A percentile compares a stretch with the other conserved stretches of the same genome.
Conservation (phyloP, 345 rosid genomes). For the Salix exigua region DNA sequence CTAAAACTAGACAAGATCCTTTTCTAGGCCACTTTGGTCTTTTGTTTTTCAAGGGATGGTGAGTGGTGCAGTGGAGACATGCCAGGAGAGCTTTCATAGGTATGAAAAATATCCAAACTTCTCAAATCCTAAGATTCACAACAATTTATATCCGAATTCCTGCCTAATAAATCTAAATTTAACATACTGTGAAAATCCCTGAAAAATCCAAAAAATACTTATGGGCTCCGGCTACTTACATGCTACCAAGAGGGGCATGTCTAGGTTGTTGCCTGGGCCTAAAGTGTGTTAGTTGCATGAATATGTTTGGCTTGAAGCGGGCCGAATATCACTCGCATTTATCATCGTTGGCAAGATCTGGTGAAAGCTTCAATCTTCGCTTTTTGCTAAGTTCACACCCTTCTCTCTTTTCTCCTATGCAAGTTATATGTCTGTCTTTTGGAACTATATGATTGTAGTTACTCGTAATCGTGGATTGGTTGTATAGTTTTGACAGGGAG, state of each 20-base stretch:
- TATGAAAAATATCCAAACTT: constrained; percentile 97
- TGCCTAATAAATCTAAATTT: constrained; percentile 1
- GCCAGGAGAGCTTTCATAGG: constrained; percentile 90
- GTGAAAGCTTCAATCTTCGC: constrained; percentile 31
- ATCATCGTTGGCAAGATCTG: constrained; percentile 94
- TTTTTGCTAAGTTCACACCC: not conserved
- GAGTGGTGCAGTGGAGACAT: constrained; percentile 86
- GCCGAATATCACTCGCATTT: constrained; percentile 79
- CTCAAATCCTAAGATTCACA: constrained; percentile 78
- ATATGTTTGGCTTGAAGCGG: constrained; percentile 90
- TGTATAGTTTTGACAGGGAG: too few species aligned
- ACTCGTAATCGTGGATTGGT: too few species aligned
- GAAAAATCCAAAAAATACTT: too few species aligned
- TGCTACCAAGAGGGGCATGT: too few species aligned
- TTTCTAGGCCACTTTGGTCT: constrained; percentile 73
- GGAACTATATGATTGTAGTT: not conserved
- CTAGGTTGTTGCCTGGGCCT: too few species aligned
- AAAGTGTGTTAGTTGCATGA: constrained; percentile 36
- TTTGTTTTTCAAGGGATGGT: constrained; percentile 70
- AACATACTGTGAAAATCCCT: too few species aligned
- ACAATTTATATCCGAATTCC: constrained; percentile 65
- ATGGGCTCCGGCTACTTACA: too few species aligned
- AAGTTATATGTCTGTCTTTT: not conserved
- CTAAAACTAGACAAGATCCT: constrained; percentile 73
- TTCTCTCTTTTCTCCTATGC: not conserved